Base-by-base conservation (phyloP, 805 yeast species). In the Spencermartinsiella europaea region DNA sequence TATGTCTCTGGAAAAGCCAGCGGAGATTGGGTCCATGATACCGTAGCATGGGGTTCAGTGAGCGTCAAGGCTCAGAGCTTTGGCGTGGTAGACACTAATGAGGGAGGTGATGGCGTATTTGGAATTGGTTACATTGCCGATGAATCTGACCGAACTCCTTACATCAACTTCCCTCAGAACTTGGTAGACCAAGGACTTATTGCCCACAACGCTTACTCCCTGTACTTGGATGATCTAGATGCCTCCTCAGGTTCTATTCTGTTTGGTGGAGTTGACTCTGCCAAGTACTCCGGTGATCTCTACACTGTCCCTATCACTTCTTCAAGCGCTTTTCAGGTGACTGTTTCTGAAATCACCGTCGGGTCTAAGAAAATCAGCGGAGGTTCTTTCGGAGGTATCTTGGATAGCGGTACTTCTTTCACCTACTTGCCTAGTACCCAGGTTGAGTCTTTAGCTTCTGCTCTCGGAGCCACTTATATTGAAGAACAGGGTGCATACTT, bases 1-100 rank as follows among this genome's bases (percentile, higher is more conserved):
- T 91, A 91, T 64, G 98, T 98, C 52, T 80, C 93, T n/a, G 98
- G 98, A 44, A 76, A 95, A 40, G 73, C 90, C 68, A 88, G 85
- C 63, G 99, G 99, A 14, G 54, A 55, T 16, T 79, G 77, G 75
- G 89, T 82, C 12, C 60, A 69, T 38, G 97, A 90, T 58, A 66
- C 68, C 34, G 72, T 90, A 3, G 77, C 87, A 5, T 76, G 90
- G 63, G 96, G 95, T 1, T 79, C 87, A 16, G 91, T 85, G 2
- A 78, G 79, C 56, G 62, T 64, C 33, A 75, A 85, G 2, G 77
- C 79, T 51, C 81, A 91, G 5, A 63, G 77, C 12, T 66, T 75
- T 49, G 93, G 95, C 47, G 40, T 53, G 12, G 59, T 50, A 5
- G 34, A 36, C 40, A 40, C 45, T 15, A 16, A 21, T 7, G 47